A percentile compares a stretch with the other conserved stretches of the same genome.
phyloP scores from a whole-genome alignment of 306 rosid genomes.

The Fragaria vesca region DNA sequence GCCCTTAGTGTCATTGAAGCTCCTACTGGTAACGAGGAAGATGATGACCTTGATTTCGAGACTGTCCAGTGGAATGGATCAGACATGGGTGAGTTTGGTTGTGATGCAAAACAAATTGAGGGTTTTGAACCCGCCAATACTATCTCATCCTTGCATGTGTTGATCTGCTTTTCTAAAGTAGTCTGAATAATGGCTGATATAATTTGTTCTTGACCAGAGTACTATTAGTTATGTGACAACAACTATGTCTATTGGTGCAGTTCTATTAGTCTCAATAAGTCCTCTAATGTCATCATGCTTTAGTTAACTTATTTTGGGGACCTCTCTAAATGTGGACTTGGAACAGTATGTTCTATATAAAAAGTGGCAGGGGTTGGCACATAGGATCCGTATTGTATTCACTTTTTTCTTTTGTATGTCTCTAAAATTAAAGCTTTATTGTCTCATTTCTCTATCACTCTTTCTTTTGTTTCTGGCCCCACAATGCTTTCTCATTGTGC shows the following conservation, averaged over 20 bases:
- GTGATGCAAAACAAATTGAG: not conserved
- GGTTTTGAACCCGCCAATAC: conserved; percentile 3
- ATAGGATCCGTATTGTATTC: conserved; percentile 73
- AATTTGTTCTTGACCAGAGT: conserved; percentile 17
- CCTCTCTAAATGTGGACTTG: conserved; percentile 38
- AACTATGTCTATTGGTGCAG: conserved; percentile 8
- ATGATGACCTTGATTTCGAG: conserved; percentile 89
- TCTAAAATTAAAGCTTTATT: conserved; percentile 31
- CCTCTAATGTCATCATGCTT: conserved; percentile 17
- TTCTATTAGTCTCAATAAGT: conserved; percentile 9
- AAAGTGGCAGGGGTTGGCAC: conserved; percentile 55
- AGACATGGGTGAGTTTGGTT: conserved; percentile 74
- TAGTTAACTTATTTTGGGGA: conserved; percentile 34
- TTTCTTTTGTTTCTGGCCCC: conserved; percentile 34
- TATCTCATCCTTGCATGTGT: not conserved
- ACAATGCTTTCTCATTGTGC: conserved; percentile 42
- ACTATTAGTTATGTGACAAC: conserved; percentile 23
- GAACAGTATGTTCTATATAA: conserved; percentile 22
- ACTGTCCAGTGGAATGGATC: conserved; percentile 77
- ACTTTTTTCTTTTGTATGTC: conserved; percentile 50
- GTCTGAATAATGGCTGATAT: conserved; percentile 28
- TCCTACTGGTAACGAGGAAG: conserved; percentile 95
- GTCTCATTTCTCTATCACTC: conserved; percentile 45
- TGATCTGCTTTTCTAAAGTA: conserved; percentile 6
- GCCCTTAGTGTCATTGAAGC: conserved; percentile 98